These are phyloP conservation scores for Pleurostoma richardsiae DNA, from an alignment of 2,329 filamentous ascomycete species.

Conservation along the genomic window DNA sequence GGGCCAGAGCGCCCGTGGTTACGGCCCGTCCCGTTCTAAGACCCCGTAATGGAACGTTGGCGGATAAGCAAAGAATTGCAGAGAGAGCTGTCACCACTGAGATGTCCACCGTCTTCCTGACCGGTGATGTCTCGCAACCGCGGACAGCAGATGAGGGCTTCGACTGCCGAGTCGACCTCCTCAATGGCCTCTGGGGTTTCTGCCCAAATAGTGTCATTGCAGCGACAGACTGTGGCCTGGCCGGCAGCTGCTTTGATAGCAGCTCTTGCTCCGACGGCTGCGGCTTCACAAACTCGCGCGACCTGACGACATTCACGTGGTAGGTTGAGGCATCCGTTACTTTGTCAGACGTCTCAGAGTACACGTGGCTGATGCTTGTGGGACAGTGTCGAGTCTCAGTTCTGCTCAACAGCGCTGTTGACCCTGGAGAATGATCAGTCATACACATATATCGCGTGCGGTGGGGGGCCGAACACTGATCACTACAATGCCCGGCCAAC, in stretches of 20 bases:
- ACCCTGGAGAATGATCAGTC: slow-evolving; percentile 22
- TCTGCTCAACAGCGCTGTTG: slow-evolving; percentile 27
- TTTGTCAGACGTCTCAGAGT: background rate
- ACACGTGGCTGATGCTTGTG: background rate
- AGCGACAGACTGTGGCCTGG: slow-evolving; percentile 31
- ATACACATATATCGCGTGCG: slow-evolving; percentile 30
- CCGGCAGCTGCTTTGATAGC: slow-evolving; percentile 26
- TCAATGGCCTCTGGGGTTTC: slow-evolving; percentile 30
- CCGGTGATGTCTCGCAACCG: slow-evolving; percentile 20
- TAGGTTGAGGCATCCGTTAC: slow-evolving; percentile 10
- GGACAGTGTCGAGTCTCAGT: slow-evolving; percentile 8
- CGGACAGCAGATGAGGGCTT: slow-evolving; percentile 26
- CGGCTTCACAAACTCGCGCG: slow-evolving; percentile 13
- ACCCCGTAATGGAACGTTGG: no score
- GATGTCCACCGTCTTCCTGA: background rate
- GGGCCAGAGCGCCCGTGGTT: no score
- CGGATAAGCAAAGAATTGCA: no score
- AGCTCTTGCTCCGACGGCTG: slow-evolving; percentile 25
- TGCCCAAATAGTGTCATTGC: slow-evolving; percentile 27
- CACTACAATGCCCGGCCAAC: background rate
- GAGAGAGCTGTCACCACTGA: no score
- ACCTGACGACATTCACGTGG: slow-evolving; percentile 29
- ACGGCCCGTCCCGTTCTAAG: no score
- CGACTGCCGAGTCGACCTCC: slow-evolving; percentile 27
- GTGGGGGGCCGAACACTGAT: slow-evolving; percentile 15